These are phyloP conservation scores for Daldinia concentrica DNA, from an alignment of 495 filamentous ascomycete species.

Conservation along the genomic window DNA sequence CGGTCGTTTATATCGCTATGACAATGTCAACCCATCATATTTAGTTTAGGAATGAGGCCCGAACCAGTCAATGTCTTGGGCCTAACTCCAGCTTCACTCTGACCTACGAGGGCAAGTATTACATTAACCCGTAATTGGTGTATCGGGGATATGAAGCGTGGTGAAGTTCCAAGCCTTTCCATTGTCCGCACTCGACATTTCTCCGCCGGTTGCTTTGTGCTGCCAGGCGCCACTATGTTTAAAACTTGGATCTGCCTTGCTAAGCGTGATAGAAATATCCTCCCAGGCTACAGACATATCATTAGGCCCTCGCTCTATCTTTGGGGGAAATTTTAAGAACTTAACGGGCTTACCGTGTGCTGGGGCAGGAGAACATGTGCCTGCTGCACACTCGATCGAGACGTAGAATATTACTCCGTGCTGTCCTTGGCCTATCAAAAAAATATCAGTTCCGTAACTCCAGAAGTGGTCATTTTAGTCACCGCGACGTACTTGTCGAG, in stretches of 20 bases:
- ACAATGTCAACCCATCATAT: not conserved
- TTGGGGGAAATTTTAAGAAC: not conserved
- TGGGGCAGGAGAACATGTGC: not conserved
- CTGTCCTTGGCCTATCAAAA: not conserved
- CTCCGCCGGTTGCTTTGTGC: not conserved
- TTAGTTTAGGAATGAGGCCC: not conserved
- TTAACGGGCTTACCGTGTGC: not conserved
- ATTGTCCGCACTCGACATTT: not conserved
- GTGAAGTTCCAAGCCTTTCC: not conserved
- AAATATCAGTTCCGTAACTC: not conserved
- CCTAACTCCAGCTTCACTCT: not conserved
- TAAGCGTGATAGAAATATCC: not conserved
- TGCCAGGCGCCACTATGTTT: not conserved
- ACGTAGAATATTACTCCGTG: not conserved
- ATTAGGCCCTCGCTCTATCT: not conserved
- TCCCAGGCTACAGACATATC: not conserved
- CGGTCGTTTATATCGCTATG: not conserved
- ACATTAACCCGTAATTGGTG: not conserved
- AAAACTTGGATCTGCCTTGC: not conserved
- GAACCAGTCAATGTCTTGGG: not conserved
- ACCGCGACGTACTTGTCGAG: not conserved
- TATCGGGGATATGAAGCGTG: not conserved
- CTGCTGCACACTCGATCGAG: not conserved
- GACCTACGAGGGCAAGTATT: not conserved
- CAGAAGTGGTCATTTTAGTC: not conserved